Evolutionary conservation across 495 filamentous ascomycete genomes (phyloP).

Genomic region (Trichoderma orchidacearum): DNA sequence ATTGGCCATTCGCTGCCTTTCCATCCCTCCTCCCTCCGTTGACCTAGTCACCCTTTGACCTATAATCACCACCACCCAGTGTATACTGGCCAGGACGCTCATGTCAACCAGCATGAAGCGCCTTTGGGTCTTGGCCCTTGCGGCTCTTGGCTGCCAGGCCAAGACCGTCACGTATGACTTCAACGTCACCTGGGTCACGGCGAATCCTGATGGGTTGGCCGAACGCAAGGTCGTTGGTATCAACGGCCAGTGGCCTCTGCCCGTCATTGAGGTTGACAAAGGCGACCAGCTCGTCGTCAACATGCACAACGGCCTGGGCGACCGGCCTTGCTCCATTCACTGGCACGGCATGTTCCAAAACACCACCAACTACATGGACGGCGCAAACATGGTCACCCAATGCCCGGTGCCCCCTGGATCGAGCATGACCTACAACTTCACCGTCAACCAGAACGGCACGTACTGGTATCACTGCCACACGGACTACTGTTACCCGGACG

Average conservation of each 20-base stretch:
- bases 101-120: background rate
- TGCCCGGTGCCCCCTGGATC: conserved; percentile 43
- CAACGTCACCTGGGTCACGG: conserved; percentile 13
- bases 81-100: too few species aligned
- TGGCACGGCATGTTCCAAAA: conserved; percentile 55
- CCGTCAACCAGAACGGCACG: conserved; percentile 33
- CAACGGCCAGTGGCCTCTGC: conserved; percentile 34
- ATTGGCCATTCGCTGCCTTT: background rate
- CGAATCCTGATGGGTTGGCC: conserved; percentile 36
- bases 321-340: conserved; percentile 45
- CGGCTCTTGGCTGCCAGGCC: conserved; percentile 2
- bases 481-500: conserved; percentile 42
- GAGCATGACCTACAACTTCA: conserved; percentile 34
- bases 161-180: conserved; percentile 6
- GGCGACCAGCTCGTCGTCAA: conserved; percentile 37
- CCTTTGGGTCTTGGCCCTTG: background rate
- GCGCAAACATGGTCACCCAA: conserved; percentile 43
- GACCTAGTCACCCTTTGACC: too few species aligned
- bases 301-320: conserved; percentile 45
- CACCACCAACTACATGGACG: conserved; percentile 50
- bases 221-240: conserved; percentile 28
- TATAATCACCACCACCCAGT: too few species aligned
- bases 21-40: background rate
- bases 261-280: conserved; percentile 25
- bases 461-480: conserved; percentile 64